Evolutionary conservation across 257 asterid genomes (phyloP).

Genomic region (Ehretia macrophylla): DNA sequence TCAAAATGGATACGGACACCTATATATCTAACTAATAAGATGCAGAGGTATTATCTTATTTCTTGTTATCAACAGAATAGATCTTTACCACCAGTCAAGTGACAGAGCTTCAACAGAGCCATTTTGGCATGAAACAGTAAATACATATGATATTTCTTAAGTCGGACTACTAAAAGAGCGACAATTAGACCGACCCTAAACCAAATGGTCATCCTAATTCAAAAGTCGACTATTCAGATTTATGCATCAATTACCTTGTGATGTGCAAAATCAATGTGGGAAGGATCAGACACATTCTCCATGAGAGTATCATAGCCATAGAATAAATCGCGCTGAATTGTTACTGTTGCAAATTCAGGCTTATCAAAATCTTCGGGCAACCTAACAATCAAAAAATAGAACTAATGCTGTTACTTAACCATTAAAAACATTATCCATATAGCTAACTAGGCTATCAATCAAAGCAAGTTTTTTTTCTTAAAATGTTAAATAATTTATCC

Average conservation of each 20-base stretch:
- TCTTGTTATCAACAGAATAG: too few relatives aligned
- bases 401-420: too few relatives aligned
- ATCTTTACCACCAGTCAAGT: too few relatives aligned
- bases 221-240: background rate
- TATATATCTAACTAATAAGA: too few relatives aligned
- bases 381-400: constrained; percentile 37
- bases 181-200: too few relatives aligned
- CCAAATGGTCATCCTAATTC: background rate
- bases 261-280: constrained; percentile 97
- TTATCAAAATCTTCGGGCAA: constrained; percentile 91
- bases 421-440: too few relatives aligned
- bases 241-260: constrained; percentile 59
- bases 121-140: too few relatives aligned
- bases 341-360: constrained; percentile 89
- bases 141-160: too few relatives aligned
- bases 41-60: too few relatives aligned
- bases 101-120: too few relatives aligned
- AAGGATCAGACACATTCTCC: constrained; percentile 99
- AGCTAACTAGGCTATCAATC: background rate
- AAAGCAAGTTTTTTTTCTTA: background rate
- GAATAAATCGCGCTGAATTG: constrained; percentile 90
- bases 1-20: too few relatives aligned
- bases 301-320: constrained; percentile 95
- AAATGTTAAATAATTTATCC: background rate
- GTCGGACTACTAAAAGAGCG: too few relatives aligned